phyloP scores from a whole-genome alignment of 2,329 filamentous ascomycete genomes.

The Colletotrichum karsti region DNA sequence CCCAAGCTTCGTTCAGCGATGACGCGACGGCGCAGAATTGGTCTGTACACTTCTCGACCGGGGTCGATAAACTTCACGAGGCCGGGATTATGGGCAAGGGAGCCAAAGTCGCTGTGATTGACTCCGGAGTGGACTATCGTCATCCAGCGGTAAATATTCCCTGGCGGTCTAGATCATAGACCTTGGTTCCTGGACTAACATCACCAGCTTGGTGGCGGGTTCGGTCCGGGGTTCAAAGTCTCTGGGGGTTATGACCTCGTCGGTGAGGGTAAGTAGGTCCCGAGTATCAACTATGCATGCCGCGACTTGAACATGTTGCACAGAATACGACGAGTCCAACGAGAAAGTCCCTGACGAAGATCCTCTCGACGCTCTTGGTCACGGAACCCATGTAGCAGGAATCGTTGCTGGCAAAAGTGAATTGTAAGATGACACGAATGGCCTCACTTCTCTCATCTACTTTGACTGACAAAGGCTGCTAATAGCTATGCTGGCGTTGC shows the following conservation, averaged over 20 bases:
- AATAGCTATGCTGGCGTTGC: conserved; percentile 34
- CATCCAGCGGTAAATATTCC: conserved; percentile 24
- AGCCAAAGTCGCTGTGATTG: conserved; percentile 29
- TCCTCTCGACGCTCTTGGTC: conserved; percentile 32
- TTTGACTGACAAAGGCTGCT: neutral
- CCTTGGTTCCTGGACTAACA: neutral
- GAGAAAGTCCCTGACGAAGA: conserved; percentile 31
- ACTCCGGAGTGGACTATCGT: conserved; percentile 31
- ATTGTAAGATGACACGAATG: neutral
- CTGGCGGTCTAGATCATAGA: too few relatives aligned
- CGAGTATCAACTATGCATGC: neutral
- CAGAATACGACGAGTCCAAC: conserved; percentile 24
- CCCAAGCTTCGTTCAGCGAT: conserved; percentile 25
- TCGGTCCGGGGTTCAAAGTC: conserved; percentile 33
- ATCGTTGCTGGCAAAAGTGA: conserved; percentile 35
- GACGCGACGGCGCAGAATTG: conserved; percentile 38
- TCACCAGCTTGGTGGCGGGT: conserved; percentile 37
- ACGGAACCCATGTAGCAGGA: conserved; percentile 37
- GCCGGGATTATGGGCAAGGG: conserved; percentile 30
- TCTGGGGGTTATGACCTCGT: conserved; percentile 35
- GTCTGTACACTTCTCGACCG: conserved; percentile 34
- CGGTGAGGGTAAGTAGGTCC: conserved; percentile 23
- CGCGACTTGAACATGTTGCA: neutral
- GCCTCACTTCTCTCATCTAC: too few relatives aligned
- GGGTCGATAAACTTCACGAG: conserved; percentile 30